Evolutionary conservation across 768 basidiomycete species (phyloP).

Genomic region (Hygrocybe coccinea): DNA sequence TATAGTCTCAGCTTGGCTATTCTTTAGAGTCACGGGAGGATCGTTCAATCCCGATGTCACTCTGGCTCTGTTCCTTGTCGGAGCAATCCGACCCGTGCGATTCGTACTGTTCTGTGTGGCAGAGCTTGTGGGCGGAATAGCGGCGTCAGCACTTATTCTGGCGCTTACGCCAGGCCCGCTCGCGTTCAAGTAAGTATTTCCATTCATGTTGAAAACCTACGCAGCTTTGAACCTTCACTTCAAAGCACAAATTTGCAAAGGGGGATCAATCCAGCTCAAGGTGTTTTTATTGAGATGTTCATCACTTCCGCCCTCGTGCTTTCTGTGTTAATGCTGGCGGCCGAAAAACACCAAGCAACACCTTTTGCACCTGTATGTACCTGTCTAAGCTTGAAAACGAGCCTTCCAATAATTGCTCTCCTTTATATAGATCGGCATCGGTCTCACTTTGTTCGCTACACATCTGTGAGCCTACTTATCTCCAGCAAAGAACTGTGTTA

Average conservation of each 20-base stretch:
- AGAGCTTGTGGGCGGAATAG: constrained; percentile 56
- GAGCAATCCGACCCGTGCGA: constrained; percentile 49
- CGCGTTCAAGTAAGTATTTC: constrained; percentile 45
- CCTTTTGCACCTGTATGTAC: constrained; percentile 59
- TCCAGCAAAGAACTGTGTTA: neutral
- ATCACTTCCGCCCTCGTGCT: constrained; percentile 55
- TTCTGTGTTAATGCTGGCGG: constrained; percentile 68
- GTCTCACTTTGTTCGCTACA: constrained; percentile 58
- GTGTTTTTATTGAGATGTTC: constrained; percentile 70
- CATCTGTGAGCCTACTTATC: constrained; percentile 43
- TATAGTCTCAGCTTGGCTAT: constrained; percentile 57
- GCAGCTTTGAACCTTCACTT: neutral
- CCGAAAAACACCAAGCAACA: constrained; percentile 62
- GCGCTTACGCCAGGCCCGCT: constrained; percentile 52
- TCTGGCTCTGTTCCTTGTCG: constrained; percentile 53
- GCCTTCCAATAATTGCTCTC: neutral
- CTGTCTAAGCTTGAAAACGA: neutral
- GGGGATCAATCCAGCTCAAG: constrained; percentile 50
- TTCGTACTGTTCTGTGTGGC: constrained; percentile 58
- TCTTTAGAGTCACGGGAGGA: constrained; percentile 10
- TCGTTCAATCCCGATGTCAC: constrained; percentile 53
- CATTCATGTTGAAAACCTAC: constrained; percentile 5
- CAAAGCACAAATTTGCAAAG: constrained; percentile 44
- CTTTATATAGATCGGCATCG: constrained; percentile 50
- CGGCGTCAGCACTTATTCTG: constrained; percentile 51